Evolutionary conservation across 1,284 basidiomycete genomes (phyloP).

Genomic region (Tylopilus sp.): DNA sequence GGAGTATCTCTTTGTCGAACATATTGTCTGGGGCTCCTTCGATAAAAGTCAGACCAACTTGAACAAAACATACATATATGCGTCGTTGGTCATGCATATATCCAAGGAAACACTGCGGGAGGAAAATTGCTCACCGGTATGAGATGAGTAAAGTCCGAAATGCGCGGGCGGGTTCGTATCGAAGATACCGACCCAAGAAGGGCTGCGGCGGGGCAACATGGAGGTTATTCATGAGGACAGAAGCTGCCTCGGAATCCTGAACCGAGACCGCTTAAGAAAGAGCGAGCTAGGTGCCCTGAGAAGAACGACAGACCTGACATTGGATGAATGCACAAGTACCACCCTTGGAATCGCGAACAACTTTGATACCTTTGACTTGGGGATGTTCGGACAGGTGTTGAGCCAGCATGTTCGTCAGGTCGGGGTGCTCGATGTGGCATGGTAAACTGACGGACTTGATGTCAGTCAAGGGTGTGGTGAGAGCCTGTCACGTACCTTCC

Average conservation of each 20-base stretch:
- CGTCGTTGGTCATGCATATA: slow-evolving; percentile 21
- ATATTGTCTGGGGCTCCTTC: slow-evolving; percentile 45
- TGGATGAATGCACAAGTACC: slow-evolving; percentile 78
- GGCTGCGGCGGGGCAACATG: slow-evolving; percentile 51
- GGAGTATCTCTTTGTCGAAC: slow-evolving; percentile 26
- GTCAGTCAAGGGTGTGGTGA: slow-evolving; percentile 11
- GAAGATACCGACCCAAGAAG: slow-evolving; percentile 66
- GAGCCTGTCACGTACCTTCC: slow-evolving; percentile 52
- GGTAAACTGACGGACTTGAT: slow-evolving; percentile 52
- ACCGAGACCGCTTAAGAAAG: slow-evolving; percentile 11
- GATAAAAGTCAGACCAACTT: slow-evolving; percentile 4
- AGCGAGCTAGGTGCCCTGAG: not conserved
- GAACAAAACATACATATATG: slow-evolving; percentile 25
- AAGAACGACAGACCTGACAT: slow-evolving; percentile 55
- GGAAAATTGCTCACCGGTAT: slow-evolving; percentile 52
- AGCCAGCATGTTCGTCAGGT: slow-evolving; percentile 54
- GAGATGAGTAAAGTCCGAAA: slow-evolving; percentile 69
- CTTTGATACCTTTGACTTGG: slow-evolving; percentile 65
- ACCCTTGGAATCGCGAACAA: slow-evolving; percentile 69
- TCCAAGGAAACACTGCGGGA: not conserved
- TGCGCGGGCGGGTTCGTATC: slow-evolving; percentile 75
- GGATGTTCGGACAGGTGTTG: slow-evolving; percentile 61
- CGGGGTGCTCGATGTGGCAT: slow-evolving; percentile 54
- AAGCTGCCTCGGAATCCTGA: slow-evolving; percentile 57
- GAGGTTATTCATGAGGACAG: slow-evolving; percentile 56